phyloP scores from a whole-genome alignment of 331 rosid genomes.

The Ulmus americana region DNA sequence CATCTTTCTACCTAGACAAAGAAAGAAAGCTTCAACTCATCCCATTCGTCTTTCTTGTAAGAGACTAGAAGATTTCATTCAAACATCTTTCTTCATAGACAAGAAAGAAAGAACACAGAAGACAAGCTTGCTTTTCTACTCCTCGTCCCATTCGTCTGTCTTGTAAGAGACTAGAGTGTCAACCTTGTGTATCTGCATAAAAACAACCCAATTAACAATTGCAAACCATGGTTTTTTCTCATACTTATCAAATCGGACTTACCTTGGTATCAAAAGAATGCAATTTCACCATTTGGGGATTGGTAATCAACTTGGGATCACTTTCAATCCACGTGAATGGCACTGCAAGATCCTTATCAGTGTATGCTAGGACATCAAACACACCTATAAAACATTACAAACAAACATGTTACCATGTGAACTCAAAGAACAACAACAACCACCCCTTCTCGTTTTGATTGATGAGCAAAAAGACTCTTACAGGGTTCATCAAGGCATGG shows the following conservation, averaged over 20 bases:
- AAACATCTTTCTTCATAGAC: too few relatives aligned
- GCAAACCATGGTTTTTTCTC: not conserved
- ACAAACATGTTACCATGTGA: not conserved
- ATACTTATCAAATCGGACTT: constrained; percentile 7
- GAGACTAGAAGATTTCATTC: constrained; percentile 46
- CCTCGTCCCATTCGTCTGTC: constrained; percentile 90
- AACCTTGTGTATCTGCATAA: constrained; percentile 86
- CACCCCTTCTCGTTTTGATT: not conserved
- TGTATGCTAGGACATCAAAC: constrained; percentile 89
- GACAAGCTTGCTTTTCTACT: constrained; percentile 23
- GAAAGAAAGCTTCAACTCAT: constrained; percentile 41
- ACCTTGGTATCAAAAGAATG: constrained; percentile 99
- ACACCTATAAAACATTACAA: constrained; percentile 48
- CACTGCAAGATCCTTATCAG: constrained; percentile 87
- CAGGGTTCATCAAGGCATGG: constrained; percentile 94
- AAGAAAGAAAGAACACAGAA: not conserved
- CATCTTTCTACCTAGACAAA: not conserved
- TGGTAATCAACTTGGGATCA: constrained; percentile 88
- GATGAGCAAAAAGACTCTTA: constrained; percentile 25
- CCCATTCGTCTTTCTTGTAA: constrained; percentile 95
- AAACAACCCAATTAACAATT: not conserved
- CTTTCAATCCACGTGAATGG: constrained; percentile 98
- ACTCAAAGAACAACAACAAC: not conserved
- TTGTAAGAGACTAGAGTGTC: constrained; percentile 96
- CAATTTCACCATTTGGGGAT: constrained; percentile 98